These are phyloP conservation scores for Calocybe gambosa DNA, from an alignment of 1,284 basidiomycete genomes.

Conservation along the genomic window DNA sequence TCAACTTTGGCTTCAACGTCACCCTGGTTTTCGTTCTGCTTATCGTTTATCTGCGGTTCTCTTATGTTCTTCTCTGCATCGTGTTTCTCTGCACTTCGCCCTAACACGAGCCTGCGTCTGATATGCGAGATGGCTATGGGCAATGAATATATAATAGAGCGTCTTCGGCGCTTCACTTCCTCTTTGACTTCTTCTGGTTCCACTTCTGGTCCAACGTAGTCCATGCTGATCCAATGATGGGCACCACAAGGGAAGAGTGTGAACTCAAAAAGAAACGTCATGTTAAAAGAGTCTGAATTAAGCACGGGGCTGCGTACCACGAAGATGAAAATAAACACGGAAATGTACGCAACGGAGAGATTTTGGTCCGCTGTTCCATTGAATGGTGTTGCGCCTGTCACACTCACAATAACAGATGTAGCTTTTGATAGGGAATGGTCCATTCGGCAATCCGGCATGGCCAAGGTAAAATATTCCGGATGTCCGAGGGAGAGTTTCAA, in stretches of 20 bases:
- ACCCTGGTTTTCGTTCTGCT: neutral
- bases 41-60: neutral
- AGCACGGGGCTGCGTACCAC: conserved; percentile 21
- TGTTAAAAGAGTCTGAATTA: neutral
- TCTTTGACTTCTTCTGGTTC: conserved; percentile 48
- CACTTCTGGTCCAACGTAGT: conserved; percentile 58
- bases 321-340: conserved; percentile 35
- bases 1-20: neutral
- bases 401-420: conserved; percentile 44
- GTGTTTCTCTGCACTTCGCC: neutral
- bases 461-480: neutral
- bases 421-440: conserved; percentile 33
- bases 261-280: conserved; percentile 31
- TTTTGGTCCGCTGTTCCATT: conserved; percentile 29
- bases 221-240: conserved; percentile 45
- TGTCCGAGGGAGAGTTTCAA: neutral
- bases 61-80: conserved; percentile 1
- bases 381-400: conserved; percentile 33
- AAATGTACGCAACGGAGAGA: conserved; percentile 64
- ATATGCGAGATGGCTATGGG: conserved; percentile 9
- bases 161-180: conserved; percentile 26
- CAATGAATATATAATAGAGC: conserved; percentile 11
- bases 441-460: conserved; percentile 1
- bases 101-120: neutral
- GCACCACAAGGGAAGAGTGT: conserved; percentile 60